These are phyloP conservation scores for Trichosporon sp. DNA, from an alignment of 1,284 basidiomycete genomes.

Conservation along the genomic window DNA sequence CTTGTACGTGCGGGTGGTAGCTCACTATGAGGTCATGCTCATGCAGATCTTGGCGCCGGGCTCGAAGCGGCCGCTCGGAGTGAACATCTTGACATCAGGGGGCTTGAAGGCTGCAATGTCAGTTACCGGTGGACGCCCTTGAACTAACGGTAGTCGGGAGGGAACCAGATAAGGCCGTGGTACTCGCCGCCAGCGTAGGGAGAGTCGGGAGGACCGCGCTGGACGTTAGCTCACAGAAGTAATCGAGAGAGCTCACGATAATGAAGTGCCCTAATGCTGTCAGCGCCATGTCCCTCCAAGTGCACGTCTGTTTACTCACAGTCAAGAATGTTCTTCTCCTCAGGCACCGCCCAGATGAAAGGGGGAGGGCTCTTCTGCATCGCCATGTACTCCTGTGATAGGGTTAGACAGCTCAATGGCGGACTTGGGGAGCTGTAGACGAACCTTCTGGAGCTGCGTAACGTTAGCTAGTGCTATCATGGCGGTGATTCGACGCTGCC, in stretches of 20 bases:
- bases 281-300: constrained; percentile 23
- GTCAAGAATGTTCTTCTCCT: constrained; percentile 87
- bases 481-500: not conserved
- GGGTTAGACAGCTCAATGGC: not conserved
- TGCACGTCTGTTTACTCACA: constrained; percentile 67
- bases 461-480: not conserved
- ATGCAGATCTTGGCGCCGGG: constrained; percentile 93
- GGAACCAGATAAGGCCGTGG: constrained; percentile 68
- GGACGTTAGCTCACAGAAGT: constrained; percentile 14
- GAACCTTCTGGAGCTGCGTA: constrained; percentile 41
- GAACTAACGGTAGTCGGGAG: constrained; percentile 71
- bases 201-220: constrained; percentile 90
- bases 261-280: constrained; percentile 72
- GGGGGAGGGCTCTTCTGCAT: constrained; percentile 94
- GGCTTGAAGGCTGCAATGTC: constrained; percentile 67
- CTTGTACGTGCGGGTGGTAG: constrained; percentile 18
- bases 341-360: constrained; percentile 86
- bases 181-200: constrained; percentile 90
- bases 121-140: not conserved
- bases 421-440: not conserved
- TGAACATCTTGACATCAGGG: constrained; percentile 96
- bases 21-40: constrained; percentile 89
- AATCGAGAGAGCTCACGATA: constrained; percentile 56
- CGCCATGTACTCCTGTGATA: constrained; percentile 67
- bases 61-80: constrained; percentile 87